Conservation (phyloP, 306 rosid species). For the Dalbergia cultrata region DNA sequence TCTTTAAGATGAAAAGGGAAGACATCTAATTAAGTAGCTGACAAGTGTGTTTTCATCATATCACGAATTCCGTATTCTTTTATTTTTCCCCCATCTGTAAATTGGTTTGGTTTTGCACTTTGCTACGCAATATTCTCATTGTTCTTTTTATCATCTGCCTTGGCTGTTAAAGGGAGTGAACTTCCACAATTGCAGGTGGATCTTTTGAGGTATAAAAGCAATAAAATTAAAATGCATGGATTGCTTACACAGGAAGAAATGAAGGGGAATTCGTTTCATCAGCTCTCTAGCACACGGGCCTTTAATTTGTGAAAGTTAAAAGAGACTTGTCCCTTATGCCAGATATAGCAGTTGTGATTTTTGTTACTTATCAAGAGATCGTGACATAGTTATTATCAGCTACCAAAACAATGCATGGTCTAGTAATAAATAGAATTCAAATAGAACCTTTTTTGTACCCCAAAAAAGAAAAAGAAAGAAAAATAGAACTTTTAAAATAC, state of each 20-base stretch:
- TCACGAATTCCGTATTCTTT: not conserved
- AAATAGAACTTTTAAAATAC: too few relatives aligned
- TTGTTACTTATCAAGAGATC: not conserved
- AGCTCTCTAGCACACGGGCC: conserved; percentile 15
- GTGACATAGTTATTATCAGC: not conserved
- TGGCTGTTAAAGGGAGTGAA: conserved; percentile 1
- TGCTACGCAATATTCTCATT: conserved; percentile 13
- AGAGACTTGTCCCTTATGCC: not conserved
- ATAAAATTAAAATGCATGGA: not conserved
- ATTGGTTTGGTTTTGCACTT: conserved; percentile 3
- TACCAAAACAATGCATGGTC: too few relatives aligned
- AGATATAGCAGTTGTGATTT: not conserved
- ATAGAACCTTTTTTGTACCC: too few relatives aligned
- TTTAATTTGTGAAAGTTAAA: not conserved
- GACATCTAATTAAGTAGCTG: not conserved
- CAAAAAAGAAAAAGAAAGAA: too few relatives aligned
- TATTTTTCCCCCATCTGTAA: not conserved
- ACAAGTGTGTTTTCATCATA: not conserved
- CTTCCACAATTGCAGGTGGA: conserved; percentile 1
- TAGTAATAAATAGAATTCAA: too few relatives aligned
- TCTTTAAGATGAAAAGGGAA: conserved; percentile 12
- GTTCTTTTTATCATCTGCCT: not conserved
- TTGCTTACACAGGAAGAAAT: conserved; percentile 37
- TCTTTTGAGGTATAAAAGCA: not conserved
- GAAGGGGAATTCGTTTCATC: not conserved